phyloP scores from a whole-genome alignment of 1,284 basidiomycete genomes.

The Uromyces viciae-fabae region DNA sequence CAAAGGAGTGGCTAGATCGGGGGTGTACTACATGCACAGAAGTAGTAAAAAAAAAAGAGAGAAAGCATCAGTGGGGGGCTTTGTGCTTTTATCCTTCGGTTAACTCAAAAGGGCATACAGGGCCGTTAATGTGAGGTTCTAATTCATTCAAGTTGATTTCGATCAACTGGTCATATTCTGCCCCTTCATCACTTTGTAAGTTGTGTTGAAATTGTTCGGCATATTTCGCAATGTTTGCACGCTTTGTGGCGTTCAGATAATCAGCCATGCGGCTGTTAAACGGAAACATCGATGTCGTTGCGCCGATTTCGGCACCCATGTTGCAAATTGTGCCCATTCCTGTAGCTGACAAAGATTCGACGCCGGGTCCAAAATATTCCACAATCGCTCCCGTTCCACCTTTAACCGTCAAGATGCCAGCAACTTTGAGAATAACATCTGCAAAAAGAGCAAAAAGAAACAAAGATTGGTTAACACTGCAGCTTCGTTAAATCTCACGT shows the following conservation, averaged over 20 bases:
- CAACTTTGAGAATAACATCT: conserved; percentile 96
- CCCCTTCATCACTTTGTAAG: conserved; percentile 79
- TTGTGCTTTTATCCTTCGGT: background rate
- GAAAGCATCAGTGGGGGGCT: background rate
- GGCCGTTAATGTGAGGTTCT: conserved; percentile 99
- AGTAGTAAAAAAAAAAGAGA: conserved; percentile 63
- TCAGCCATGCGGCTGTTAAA: conserved; percentile 91
- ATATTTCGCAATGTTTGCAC: conserved; percentile 80
- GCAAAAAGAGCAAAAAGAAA: background rate
- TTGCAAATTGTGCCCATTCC: conserved; percentile 99
- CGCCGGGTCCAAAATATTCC: conserved; percentile 87
- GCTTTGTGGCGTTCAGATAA: conserved; percentile 91
- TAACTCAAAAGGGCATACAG: conserved; percentile 54
- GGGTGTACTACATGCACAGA: conserved; percentile 69
- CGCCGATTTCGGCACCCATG: conserved; percentile 99
- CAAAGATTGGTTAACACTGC: conserved; percentile 15
- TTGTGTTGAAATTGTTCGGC: conserved; percentile 87
- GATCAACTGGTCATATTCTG: conserved; percentile 90
- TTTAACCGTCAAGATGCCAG: conserved; percentile 95
- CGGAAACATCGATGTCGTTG: conserved; percentile 97
- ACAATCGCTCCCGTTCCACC: conserved; percentile 96
- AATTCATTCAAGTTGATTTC: conserved; percentile 94
- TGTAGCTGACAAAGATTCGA: conserved; percentile 92
- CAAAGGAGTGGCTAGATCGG: conserved; percentile 60
- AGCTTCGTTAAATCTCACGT: background rate